Conservation (phyloP, 768 basidiomycete species). For the Stropharia rugosoannulata region DNA sequence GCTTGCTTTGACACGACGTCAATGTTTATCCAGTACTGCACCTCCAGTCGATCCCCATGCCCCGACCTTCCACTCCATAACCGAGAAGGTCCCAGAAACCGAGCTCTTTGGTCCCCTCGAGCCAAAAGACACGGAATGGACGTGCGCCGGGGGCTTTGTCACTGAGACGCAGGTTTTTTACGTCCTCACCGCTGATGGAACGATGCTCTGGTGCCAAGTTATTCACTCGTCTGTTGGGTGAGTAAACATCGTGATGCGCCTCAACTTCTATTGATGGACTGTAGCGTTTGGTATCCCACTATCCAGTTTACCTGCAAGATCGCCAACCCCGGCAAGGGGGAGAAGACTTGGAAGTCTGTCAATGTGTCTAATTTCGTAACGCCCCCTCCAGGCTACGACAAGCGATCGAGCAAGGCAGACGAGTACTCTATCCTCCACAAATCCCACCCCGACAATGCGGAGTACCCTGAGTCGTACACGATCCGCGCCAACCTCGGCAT, state of each 20-base stretch:
- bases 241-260: slow-evolving; percentile 25
- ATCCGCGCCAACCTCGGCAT: slow-evolving; percentile 77
- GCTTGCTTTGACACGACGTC: slow-evolving; percentile 9
- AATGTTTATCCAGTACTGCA: slow-evolving; percentile 40
- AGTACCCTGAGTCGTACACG: slow-evolving; percentile 74
- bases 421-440: slow-evolving; percentile 78
- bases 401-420: slow-evolving; percentile 83
- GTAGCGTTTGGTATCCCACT: slow-evolving; percentile 89
- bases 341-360: slow-evolving; percentile 81
- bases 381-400: slow-evolving; percentile 77
- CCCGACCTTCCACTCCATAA: slow-evolving; percentile 83
- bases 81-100: slow-evolving; percentile 49
- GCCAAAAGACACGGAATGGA: slow-evolving; percentile 77
- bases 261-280: slow-evolving; percentile 5
- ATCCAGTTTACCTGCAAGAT: slow-evolving; percentile 94
- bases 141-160: slow-evolving; percentile 78
- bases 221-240: slow-evolving; percentile 91
- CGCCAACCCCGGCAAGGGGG: slow-evolving; percentile 73
- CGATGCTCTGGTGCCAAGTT: slow-evolving; percentile 75
- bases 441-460: slow-evolving; percentile 43
- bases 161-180: slow-evolving; percentile 94
- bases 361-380: slow-evolving; percentile 81
- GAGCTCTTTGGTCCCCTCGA: slow-evolving; percentile 78
- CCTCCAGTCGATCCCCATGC: slow-evolving; percentile 62
- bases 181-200: slow-evolving; percentile 76